Evolutionary conservation across 2,329 filamentous ascomycete genomes (phyloP), one percentile per base, ranked within the genome.

Genomic region (Spiromastix sp.): DNA sequence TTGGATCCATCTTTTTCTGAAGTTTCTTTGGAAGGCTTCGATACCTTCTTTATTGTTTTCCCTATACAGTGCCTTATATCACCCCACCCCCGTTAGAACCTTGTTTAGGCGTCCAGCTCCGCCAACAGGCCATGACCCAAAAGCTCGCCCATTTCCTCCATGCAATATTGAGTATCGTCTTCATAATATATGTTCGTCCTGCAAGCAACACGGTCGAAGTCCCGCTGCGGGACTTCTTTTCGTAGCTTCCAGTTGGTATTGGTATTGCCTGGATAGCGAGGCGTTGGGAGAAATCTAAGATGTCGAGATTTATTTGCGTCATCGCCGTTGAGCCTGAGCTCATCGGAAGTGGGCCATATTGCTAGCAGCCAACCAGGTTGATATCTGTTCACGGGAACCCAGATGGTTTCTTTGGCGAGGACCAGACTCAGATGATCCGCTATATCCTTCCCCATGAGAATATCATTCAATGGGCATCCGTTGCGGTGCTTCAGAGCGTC

Each of bases 161-260:
- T 42, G 10, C 13, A 30, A 15, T 46, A 39, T 13, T 34, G 22
- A 12, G 19, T 8, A 12, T 6, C n/a, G n/a, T 40, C 38, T 21
- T 36, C 28, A 11, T 12, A 13, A 17, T 5, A 10, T 15, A 28
- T 32, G 25, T 39, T 30, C 19, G 19, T 37, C n/a, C 37, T 40
- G 10, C 27, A 36, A n/a, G 46, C 46, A 30, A 49, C 40, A 31
- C 37, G 30, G 36, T 53, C 50, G 30, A 53, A 48, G n/a, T 30
- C 19, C 29, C 40, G 44, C 30, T 43, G 44, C 15, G 21, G 27
- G n/a, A 51, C 30, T 10, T 43, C 41, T 6, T 40, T 41, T 13
- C 50, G 39, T 28, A 52, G 48, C 37, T 54, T 56, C 50, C 51
- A 57, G 32, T 46, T 48, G 11, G 52, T 52, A 4, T 51, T 56